Base-by-base conservation (phyloP, 108 stramenopile species). In the Skeletonema marinoi region DNA sequence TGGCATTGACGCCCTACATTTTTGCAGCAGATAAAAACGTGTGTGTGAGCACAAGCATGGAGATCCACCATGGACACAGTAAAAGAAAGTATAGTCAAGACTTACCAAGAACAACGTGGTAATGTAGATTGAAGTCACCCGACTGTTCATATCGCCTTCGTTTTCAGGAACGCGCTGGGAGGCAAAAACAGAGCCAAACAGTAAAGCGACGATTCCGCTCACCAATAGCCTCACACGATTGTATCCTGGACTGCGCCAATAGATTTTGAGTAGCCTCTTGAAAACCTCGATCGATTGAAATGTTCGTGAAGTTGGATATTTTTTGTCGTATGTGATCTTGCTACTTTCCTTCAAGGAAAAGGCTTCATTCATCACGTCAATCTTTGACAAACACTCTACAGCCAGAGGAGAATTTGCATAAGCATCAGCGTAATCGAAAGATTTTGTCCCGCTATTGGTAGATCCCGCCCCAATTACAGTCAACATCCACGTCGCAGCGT, bases 401-500 rank as follows among this genome's bases (percentile, higher is more conserved):
- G 70, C 84, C 12, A 88, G 78, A 19, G 75, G 44, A 44, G 90
- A 90, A 16, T 56, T 39, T 13, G 62, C 60, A 72, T 87, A 88
- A 14, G 73, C 73, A 61, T 69, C 77, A 5, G 84, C 83, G 62
- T 85, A 88, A 72, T 88, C 88, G 64, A 86, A 85, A 2, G 63
- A 62, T 46, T 82, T 72, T 7, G 71, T 30, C 8, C 59, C 50
- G 3, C 1, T 50, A 31, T 61, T 65, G 38, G 65, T 58, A 51
- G 69, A 78, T 31, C 88, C 88, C 11, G 86, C 85, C 4, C 88
- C 88, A 46, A 81, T 86, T 1, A 62, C 65, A 10, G 83, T 81
- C 11, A 88, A 60, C 88, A 89, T 89, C 87, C 87, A 83, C 30
- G 90, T 91, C 4, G 90, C 90, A 41, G 90, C 88, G 66, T 91